Evolutionary conservation across 139 green algal genomes (phyloP).

Genomic region (Deuterostichococcus epilithicus): DNA sequence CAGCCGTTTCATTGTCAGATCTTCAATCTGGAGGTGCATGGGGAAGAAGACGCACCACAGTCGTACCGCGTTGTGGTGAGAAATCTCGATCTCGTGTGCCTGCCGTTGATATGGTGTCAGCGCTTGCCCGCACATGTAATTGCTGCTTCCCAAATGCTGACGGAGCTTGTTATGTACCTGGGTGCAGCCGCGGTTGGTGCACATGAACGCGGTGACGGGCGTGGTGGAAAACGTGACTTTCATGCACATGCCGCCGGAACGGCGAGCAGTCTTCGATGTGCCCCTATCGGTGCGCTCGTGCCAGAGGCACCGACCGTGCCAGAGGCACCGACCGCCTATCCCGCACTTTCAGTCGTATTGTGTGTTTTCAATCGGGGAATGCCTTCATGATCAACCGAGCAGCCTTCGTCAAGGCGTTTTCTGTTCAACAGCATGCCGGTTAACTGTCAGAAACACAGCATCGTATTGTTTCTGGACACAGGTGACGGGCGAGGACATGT

Average conservation of each 20-base stretch:
- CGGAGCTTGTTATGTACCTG: not conserved
- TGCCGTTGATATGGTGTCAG: not conserved
- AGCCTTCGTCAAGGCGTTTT: too few relatives aligned
- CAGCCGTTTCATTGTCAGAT: constrained; percentile 22
- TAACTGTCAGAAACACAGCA: too few relatives aligned
- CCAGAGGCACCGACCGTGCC: not conserved
- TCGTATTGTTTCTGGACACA: not conserved
- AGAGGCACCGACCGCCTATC: too few relatives aligned
- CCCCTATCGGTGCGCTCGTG: constrained; percentile 26
- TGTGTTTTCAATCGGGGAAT: too few relatives aligned
- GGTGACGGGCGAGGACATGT: constrained; percentile 41
- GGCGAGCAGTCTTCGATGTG: constrained; percentile 31
- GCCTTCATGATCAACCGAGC: too few relatives aligned
- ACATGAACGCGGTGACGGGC: constrained; percentile 37
- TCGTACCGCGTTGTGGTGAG: constrained; percentile 15
- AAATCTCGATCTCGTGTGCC: not conserved
- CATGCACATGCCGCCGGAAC: constrained; percentile 39
- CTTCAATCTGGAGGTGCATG: constrained; percentile 20
- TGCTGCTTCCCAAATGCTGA: not conserved
- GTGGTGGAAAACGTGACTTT: constrained; percentile 52
- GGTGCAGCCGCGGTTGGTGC: constrained; percentile 39
- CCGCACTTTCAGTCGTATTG: too few relatives aligned
- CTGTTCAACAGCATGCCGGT: too few relatives aligned
- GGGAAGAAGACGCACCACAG: not conserved
- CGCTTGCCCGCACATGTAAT: not conserved